Conservation (phyloP, 257 asterid species). For the Schizonepeta tenuifolia region DNA sequence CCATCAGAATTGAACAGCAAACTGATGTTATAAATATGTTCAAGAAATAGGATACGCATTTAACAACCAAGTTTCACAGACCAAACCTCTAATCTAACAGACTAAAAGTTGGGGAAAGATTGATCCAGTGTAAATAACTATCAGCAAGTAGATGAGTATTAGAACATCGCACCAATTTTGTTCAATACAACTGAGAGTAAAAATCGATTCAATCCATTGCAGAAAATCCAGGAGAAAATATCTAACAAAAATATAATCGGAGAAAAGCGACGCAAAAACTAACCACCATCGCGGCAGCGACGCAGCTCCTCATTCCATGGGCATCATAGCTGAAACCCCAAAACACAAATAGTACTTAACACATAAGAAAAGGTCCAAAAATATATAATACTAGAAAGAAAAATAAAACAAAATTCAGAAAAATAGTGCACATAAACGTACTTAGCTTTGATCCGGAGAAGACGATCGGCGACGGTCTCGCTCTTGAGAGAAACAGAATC, state of each 20-base stretch:
- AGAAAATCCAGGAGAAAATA: not conserved
- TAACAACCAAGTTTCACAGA: not conserved
- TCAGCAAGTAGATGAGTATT: not conserved
- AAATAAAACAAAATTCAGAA: not conserved
- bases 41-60: not conserved
- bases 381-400: not conserved
- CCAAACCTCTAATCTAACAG: not conserved
- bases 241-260: not conserved
- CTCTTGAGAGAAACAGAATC: slow-evolving; percentile 49
- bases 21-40: not conserved
- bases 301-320: slow-evolving; percentile 75
- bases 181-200: not conserved
- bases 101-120: not conserved
- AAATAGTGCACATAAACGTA: slow-evolving; percentile 23
- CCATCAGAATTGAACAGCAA: not conserved
- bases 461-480: slow-evolving; percentile 69
- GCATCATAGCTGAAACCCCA: slow-evolving; percentile 69
- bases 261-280: slow-evolving; percentile 27
- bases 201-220: not conserved
- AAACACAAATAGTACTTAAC: slow-evolving; percentile 11
- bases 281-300: slow-evolving; percentile 85
- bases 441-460: slow-evolving; percentile 77
- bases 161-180: not conserved
- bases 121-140: not conserved
- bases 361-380: not conserved